Base-by-base conservation (phyloP, 2,329 filamentous ascomycete genomes). In the Fusarium tupiense region DNA sequence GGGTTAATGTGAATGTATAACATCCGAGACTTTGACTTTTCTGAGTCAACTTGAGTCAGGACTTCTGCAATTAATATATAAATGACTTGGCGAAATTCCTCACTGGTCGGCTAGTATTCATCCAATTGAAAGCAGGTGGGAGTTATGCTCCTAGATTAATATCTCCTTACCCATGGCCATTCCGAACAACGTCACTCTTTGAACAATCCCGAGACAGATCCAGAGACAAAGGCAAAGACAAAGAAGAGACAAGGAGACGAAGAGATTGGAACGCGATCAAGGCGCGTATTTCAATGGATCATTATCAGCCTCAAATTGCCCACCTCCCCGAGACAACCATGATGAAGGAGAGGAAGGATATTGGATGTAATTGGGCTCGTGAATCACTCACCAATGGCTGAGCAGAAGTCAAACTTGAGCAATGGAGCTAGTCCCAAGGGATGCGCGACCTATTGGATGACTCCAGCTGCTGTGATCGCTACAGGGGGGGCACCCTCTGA, bases 341-440 rank as follows among this genome's bases (percentile, higher is more conserved):
- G 35, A 37, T 16, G 35, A 37, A 37, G 9, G 26, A 67, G 61
- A 22, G 19, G 44, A 22, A 22, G 44, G 40, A 19, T 44, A 33
- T 41, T 40, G n/a, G 26, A 47, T 59, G 63, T 53, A 60, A 59
- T 65, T 65, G 46, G 47, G 41, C 46, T 37, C 38, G 37, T 43
- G 41, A 53, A 49, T 38, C 17, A 37, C 49, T 67, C 58, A 29
- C 67, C 71, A 71, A 73, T 71, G 40, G 44, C 29, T 61, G 67
- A 37, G 11, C 46, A 60, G 66, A 66, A 67, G 49, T 24, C 31
- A 38, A 46, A 35, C 52, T 50, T 49, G 49, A 70, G 46, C 50
- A 46, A 47, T 49, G 41, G 38, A 70, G 26, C 56, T 60, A 70
- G 54, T 35, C 26, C n/a, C 37, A 41, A 40, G 24, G 35, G 24